These are phyloP conservation scores for Hevea brasiliensis DNA, from an alignment of 345 rosid species.

Conservation along the genomic window DNA sequence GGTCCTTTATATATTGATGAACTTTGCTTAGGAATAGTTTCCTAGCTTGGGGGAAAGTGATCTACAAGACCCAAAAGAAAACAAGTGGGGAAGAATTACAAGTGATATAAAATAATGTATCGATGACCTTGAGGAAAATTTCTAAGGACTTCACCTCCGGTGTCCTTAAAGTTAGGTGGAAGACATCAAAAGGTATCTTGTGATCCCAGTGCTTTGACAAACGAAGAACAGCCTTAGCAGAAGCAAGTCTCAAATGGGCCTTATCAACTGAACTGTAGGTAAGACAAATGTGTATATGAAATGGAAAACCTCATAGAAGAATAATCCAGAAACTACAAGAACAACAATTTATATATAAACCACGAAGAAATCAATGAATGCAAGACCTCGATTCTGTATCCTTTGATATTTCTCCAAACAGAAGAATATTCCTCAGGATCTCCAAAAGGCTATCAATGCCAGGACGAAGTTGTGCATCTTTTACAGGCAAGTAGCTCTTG, in stretches of 20 bases:
- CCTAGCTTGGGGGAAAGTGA: slow-evolving; percentile 74
- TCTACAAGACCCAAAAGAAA: slow-evolving; percentile 44
- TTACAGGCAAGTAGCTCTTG: slow-evolving; percentile 87
- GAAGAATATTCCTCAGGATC: slow-evolving; percentile 61
- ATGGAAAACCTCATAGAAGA: slow-evolving; percentile 11
- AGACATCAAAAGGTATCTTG: slow-evolving; percentile 74
- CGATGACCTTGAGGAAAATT: not conserved
- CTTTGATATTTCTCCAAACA: slow-evolving; percentile 74
- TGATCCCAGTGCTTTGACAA: slow-evolving; percentile 88
- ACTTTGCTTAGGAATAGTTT: slow-evolving; percentile 76
- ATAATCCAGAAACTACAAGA: slow-evolving; percentile 6
- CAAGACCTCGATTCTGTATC: slow-evolving; percentile 74
- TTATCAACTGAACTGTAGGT: slow-evolving; percentile 76
- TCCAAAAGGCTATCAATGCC: slow-evolving; percentile 69
- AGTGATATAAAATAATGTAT: not conserved
- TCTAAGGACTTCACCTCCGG: slow-evolving; percentile 59
- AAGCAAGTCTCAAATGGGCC: slow-evolving; percentile 88
- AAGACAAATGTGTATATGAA: slow-evolving; percentile 17
- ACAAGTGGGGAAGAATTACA: not conserved
- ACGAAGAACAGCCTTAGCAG: slow-evolving; percentile 94
- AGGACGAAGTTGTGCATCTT: slow-evolving; percentile 92
- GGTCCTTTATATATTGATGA: slow-evolving; percentile 86
- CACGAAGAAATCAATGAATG: not conserved
- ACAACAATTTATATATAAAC: not conserved
- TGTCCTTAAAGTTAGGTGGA: slow-evolving; percentile 66